These are phyloP conservation scores for Corynascus novoguineensis DNA, from an alignment of 495 filamentous ascomycete species.

Conservation along the genomic window DNA sequence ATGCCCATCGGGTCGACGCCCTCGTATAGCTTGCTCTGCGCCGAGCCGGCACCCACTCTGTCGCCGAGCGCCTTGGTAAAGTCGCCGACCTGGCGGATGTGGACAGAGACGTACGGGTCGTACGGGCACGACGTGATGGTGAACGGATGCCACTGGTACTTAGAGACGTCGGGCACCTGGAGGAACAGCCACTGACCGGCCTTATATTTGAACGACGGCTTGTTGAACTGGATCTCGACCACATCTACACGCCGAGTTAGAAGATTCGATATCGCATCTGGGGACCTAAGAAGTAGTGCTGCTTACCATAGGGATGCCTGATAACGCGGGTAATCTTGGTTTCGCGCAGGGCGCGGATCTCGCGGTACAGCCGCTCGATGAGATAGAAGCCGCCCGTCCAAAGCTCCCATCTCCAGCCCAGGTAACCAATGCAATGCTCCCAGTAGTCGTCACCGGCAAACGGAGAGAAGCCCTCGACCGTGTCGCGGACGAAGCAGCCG, in stretches of 20 bases:
- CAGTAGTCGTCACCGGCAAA: slow-evolving; percentile 79
- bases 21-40: slow-evolving; percentile 80
- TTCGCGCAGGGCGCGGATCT: slow-evolving; percentile 71
- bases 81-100: slow-evolving; percentile 94
- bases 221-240: slow-evolving; percentile 94
- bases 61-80: slow-evolving; percentile 86
- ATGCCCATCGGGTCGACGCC: slow-evolving; percentile 89
- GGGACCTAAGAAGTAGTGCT: neutral
- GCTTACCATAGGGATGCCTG: slow-evolving; percentile 90
- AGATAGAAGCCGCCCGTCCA: slow-evolving; percentile 83
- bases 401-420: slow-evolving; percentile 97
- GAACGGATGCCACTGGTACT: slow-evolving; percentile 95
- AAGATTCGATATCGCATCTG: neutral
- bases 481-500: slow-evolving; percentile 90
- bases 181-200: slow-evolving; percentile 97
- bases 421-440: slow-evolving; percentile 90
- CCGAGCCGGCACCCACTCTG: slow-evolving; percentile 82
- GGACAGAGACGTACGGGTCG: slow-evolving; percentile 88
- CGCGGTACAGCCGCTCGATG: slow-evolving; percentile 82
- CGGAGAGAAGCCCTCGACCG: slow-evolving; percentile 63
- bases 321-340: slow-evolving; percentile 92
- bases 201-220: slow-evolving; percentile 97
- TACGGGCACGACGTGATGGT: slow-evolving; percentile 98
- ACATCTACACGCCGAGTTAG: slow-evolving; percentile 54
- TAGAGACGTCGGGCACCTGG: slow-evolving; percentile 81